These are phyloP conservation scores for Apiospora marii DNA, from an alignment of 2,329 filamentous ascomycete genomes.

Conservation along the genomic window DNA sequence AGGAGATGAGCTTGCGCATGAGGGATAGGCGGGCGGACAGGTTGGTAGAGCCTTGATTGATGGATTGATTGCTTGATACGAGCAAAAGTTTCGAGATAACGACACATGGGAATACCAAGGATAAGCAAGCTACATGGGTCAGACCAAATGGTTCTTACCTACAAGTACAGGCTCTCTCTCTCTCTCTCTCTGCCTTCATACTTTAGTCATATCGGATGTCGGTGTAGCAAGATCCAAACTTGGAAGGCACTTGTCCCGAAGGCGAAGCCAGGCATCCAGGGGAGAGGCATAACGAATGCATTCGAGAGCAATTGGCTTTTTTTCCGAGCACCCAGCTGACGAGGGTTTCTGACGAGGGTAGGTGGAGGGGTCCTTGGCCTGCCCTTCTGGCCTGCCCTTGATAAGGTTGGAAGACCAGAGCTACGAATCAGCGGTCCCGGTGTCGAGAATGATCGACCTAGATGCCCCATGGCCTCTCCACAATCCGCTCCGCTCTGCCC, in stretches of 20 bases:
- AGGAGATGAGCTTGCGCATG: background rate
- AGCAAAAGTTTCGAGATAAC: constrained; percentile 16
- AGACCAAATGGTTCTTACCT: background rate
- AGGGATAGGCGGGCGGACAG: background rate
- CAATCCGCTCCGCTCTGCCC: constrained; percentile 16
- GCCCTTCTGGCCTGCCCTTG: background rate
- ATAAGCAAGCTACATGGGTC: constrained; percentile 13
- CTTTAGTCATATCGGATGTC: background rate
- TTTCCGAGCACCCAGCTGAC: background rate
- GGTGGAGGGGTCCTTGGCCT: constrained; percentile 12
- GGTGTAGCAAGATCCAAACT: background rate
- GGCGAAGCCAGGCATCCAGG: background rate
- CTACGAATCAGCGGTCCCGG: background rate
- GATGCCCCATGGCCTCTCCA: constrained; percentile 2
- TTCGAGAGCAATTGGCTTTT: constrained; percentile 33
- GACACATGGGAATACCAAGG: background rate
- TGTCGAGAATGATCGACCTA: background rate
- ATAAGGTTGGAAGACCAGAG: background rate
- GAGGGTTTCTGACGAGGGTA: constrained; percentile 7
- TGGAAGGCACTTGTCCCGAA: background rate
- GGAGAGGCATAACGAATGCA: constrained; percentile 29
- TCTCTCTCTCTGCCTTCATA: background rate
- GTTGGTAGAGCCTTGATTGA: background rate
- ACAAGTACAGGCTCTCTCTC: too few relatives aligned
- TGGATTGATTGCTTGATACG: background rate